Percentiles rank a stretch among this genome's conserved stretches.
Evolutionary conservation across 2,329 filamentous ascomycete genomes (phyloP).

Genomic region (Leptoxyphium fumago): DNA sequence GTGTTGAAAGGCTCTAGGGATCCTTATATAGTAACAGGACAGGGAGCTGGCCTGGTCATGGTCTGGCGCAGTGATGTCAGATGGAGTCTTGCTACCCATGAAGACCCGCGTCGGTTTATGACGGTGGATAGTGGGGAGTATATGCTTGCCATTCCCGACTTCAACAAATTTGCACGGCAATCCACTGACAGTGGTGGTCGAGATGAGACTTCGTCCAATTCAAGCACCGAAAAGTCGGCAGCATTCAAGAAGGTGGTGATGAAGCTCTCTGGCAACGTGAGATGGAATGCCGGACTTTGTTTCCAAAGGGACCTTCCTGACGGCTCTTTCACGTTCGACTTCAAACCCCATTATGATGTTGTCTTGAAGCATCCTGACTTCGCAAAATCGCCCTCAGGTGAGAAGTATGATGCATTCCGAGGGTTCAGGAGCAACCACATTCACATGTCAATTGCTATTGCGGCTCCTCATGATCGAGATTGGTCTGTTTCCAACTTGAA

Average conservation of each 20-base stretch:
- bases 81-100: slow-evolving; percentile 69
- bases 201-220: slow-evolving; percentile 42
- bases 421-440: slow-evolving; percentile 97
- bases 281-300: slow-evolving; percentile 79
- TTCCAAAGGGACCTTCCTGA: slow-evolving; percentile 73
- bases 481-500: slow-evolving; percentile 65
- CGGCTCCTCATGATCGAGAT: slow-evolving; percentile 72
- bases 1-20: slow-evolving; percentile 80
- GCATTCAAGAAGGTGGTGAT: slow-evolving; percentile 96
- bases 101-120: slow-evolving; percentile 88
- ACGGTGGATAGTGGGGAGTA: slow-evolving; percentile 91
- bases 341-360: slow-evolving; percentile 84
- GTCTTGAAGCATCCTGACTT: slow-evolving; percentile 68
- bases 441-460: slow-evolving; percentile 82
- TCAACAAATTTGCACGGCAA: slow-evolving; percentile 71
- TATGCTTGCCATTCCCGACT: slow-evolving; percentile 85
- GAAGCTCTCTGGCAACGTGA: slow-evolving; percentile 93
- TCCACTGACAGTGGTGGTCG: slow-evolving; percentile 37
- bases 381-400: slow-evolving; percentile 41
- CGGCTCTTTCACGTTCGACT: slow-evolving; percentile 66
- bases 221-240: slow-evolving; percentile 56
- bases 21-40: slow-evolving; percentile 82
- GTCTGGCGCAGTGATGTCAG: slow-evolving; percentile 93
- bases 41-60: slow-evolving; percentile 92
- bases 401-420: slow-evolving; percentile 76